A percentile compares a stretch with the other conserved stretches of the same genome.
These are phyloP conservation scores for Xylariaceae sp. DNA, from an alignment of 2,329 filamentous ascomycete species.

Conservation along the genomic window DNA sequence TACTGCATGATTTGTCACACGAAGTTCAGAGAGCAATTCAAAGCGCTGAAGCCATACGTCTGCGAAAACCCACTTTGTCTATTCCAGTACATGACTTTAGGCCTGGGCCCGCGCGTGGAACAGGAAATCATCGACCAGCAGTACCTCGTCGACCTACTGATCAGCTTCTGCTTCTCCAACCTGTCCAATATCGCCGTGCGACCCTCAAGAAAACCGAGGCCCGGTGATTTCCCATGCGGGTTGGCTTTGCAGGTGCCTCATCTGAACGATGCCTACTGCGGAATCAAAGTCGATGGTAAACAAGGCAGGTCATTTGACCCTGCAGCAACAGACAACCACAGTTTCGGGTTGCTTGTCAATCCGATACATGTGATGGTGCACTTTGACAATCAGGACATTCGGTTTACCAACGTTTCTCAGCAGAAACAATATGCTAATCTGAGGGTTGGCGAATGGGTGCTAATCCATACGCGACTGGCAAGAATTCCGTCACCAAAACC, in stretches of 20 bases:
- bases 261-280: conserved; percentile 9
- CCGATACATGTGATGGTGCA: conserved; percentile 19
- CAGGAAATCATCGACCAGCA: conserved; percentile 76
- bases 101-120: conserved; percentile 79
- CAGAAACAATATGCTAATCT: background rate
- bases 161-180: conserved; percentile 73
- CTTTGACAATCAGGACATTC: conserved; percentile 10
- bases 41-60: conserved; percentile 71
- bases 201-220: background rate
- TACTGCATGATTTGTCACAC: conserved; percentile 84
- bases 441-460: conserved; percentile 26
- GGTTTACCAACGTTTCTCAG: background rate
- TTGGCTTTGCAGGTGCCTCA: conserved; percentile 28
- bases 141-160: conserved; percentile 74
- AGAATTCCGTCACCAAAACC: too few relatives aligned
- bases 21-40: conserved; percentile 58
- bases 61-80: conserved; percentile 71
- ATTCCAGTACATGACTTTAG: conserved; percentile 83
- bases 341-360: conserved; percentile 19
- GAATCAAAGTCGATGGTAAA: too few relatives aligned
- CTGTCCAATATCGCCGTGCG: conserved; percentile 28
- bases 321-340: too few relatives aligned
- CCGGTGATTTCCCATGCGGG: conserved; percentile 41
- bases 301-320: too few relatives aligned
- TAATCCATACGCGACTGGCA: conserved; percentile 16